phyloP scores from a whole-genome alignment of 371 early-diverging fungal genomes.

The Mortierella sp. region DNA sequence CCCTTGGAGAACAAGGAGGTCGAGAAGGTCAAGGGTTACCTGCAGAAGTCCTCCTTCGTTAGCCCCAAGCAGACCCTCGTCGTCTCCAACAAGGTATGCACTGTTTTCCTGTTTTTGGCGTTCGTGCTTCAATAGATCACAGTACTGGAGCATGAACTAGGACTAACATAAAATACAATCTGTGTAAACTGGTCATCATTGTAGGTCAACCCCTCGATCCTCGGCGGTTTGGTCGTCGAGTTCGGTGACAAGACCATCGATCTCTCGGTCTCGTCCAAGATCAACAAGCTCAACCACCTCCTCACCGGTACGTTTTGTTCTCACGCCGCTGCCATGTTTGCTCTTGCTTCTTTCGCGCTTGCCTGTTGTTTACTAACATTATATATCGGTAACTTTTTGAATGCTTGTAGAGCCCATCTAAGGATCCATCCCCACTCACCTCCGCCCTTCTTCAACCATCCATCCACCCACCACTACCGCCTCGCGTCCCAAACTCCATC shows the following conservation, averaged over 20 bases:
- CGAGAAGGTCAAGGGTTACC: constrained; percentile 71
- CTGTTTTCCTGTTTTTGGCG: no score
- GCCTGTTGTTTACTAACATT: not conserved
- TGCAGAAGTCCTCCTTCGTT: constrained; percentile 75
- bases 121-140: no score
- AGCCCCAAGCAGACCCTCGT: constrained; percentile 78
- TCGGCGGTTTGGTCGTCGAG: constrained; percentile 97
- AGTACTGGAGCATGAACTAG: not conserved
- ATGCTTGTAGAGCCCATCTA: not conserved
- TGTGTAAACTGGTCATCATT: not conserved
- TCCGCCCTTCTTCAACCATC: no score
- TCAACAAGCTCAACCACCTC: constrained; percentile 94
- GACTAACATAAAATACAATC: not conserved
- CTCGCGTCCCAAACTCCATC: not conserved
- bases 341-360: not conserved
- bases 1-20: constrained; percentile 70
- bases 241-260: constrained; percentile 98
- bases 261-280: constrained; percentile 93
- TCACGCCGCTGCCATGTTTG: not conserved
- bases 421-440: not conserved
- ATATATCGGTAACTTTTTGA: not conserved
- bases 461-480: not conserved
- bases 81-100: constrained; percentile 86
- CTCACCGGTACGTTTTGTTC: constrained; percentile 49
- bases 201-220: constrained; percentile 90